A percentile compares a stretch with the other conserved stretches of the same genome.
Conservation (phyloP, 805 yeast species). For the Candida insectalens region DNA sequence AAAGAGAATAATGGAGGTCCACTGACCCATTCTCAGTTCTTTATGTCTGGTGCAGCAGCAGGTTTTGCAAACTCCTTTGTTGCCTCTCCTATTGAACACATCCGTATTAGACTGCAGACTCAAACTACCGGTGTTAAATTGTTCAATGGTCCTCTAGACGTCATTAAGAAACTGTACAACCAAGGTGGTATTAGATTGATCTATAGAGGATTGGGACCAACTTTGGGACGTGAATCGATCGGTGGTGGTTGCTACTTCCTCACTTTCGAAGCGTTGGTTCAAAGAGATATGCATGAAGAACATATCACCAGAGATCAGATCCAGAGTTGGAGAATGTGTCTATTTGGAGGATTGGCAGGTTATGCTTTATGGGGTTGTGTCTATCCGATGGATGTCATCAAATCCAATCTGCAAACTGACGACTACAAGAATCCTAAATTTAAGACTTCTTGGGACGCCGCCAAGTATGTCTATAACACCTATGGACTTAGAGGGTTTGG, state of each 20-base stretch:
- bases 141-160: constrained; percentile 67
- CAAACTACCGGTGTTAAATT: constrained; percentile 47
- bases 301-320: constrained; percentile 54
- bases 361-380: constrained; percentile 76
- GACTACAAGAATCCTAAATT: constrained; percentile 49
- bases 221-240: constrained; percentile 72
- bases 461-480: constrained; percentile 39
- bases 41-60: constrained; percentile 80
- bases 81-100: constrained; percentile 92
- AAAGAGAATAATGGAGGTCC: constrained; percentile 32
- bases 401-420: constrained; percentile 81
- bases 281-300: constrained; percentile 44
- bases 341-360: constrained; percentile 88
- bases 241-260: constrained; percentile 87
- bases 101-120: constrained; percentile 89
- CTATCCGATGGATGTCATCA: constrained; percentile 87
- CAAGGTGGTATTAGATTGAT: constrained; percentile 42
- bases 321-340: constrained; percentile 80
- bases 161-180: constrained; percentile 46
- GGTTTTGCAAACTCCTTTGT: constrained; percentile 84
- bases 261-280: constrained; percentile 82
- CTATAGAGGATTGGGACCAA: constrained; percentile 76
- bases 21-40: constrained; percentile 57
- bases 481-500: constrained; percentile 72
- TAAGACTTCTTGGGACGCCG: constrained; percentile 50